Percentiles rank a stretch among this genome's conserved stretches.
These are phyloP conservation scores for Globisporangium spiculum DNA, from an alignment of 352 stramenopile genomes.

Conservation along the genomic window DNA sequence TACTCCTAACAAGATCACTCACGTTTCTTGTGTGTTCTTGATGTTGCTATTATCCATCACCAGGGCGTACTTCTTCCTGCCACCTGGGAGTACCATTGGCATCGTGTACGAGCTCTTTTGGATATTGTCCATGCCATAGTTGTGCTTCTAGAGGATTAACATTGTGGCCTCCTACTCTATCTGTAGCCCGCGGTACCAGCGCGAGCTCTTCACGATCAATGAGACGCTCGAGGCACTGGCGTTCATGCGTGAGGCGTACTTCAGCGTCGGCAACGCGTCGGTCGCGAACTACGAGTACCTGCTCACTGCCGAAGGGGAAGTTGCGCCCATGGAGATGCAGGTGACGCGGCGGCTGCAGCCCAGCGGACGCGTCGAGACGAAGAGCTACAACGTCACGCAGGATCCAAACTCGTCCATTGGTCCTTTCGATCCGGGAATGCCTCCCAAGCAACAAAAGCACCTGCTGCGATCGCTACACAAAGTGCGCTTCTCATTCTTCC, in stretches of 20 bases:
- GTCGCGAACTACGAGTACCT: constrained; percentile 85
- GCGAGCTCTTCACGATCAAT: constrained; percentile 75
- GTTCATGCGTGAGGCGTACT: constrained; percentile 77
- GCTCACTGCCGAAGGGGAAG: constrained; percentile 19
- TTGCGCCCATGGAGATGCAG: constrained; percentile 37
- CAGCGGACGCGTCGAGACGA: constrained; percentile 29
- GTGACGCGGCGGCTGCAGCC: constrained; percentile 30
- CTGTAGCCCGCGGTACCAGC: constrained; percentile 49
- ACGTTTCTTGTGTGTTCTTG: not conserved
- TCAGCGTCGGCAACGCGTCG: constrained; percentile 57
- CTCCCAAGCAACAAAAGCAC: constrained; percentile 31
- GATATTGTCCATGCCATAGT: not conserved
- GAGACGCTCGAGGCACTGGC: constrained; percentile 57
- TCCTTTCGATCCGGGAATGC: constrained; percentile 52
- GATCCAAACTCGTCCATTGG: constrained; percentile 34
- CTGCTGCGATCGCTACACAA: constrained; percentile 46
- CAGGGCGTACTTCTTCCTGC: constrained; percentile 84
- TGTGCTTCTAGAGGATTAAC: not conserved
- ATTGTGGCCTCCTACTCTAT: not conserved
- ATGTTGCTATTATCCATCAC: not conserved
- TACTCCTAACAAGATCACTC: not conserved
- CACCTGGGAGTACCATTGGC: constrained; percentile 46
- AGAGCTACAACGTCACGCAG: constrained; percentile 44
- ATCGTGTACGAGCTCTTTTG: constrained; percentile 29
- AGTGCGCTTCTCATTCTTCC: constrained; percentile 49